Conservation (phyloP, 495 filamentous ascomycete species). For the Aspergillus biplanus region DNA sequence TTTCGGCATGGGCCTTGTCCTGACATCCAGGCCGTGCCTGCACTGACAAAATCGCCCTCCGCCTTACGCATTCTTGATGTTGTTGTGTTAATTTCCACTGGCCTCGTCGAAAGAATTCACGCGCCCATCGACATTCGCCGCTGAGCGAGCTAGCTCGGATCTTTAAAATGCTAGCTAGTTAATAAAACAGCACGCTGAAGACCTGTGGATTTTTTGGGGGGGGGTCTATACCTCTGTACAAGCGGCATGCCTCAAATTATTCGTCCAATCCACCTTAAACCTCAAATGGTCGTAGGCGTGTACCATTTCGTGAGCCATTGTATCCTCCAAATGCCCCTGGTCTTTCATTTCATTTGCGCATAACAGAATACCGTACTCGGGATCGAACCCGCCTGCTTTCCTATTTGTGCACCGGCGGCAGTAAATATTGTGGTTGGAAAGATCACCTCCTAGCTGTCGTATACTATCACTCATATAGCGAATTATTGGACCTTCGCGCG, state of each 20-base stretch:
- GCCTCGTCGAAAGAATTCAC: conserved; percentile 78
- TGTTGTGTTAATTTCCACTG: conserved; percentile 90
- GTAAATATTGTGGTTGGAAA: conserved; percentile 74
- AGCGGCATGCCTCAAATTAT: conserved; percentile 83
- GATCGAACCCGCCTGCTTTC: conserved; percentile 80
- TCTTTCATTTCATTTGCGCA: conserved; percentile 86
- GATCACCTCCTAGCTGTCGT: conserved; percentile 69
- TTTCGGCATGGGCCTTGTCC: conserved; percentile 83
- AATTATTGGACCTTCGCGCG: conserved; percentile 67
- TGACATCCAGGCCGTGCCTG: conserved; percentile 74
- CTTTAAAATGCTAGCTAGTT: conserved; percentile 44
- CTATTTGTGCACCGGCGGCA: conserved; percentile 74
- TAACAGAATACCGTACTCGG: conserved; percentile 80
- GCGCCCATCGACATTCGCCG: conserved; percentile 90
- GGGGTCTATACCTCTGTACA: conserved; percentile 81
- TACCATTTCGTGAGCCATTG: conserved; percentile 95
- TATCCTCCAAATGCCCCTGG: conserved; percentile 83
- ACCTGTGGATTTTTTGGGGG: not conserved
- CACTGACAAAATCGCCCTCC: conserved; percentile 77
- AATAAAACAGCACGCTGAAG: not conserved
- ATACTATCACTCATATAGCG: conserved; percentile 83
- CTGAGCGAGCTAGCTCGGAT: conserved; percentile 90
- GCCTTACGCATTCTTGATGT: conserved; percentile 88
- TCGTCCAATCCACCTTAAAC: conserved; percentile 83
- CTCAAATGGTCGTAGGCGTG: conserved; percentile 93